These are phyloP conservation scores for Zea mays DNA, from an alignment of 176 grass and related monocot species.

Conservation along the genomic window Zm-B73-REFERENCE-NAM-5.0 NC_050096.1:40368001-40368500, in stretches of 20 bases:
- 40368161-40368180: constrained; percentile 26
- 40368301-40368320: background rate
- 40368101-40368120: background rate
- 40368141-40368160: constrained; percentile 11
- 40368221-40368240: constrained; percentile 1
- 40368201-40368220: background rate
- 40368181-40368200: constrained; percentile 49
- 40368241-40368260: background rate
- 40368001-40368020: background rate
- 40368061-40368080: constrained; percentile 35
- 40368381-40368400: too few species aligned
- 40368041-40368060: constrained; percentile 18
- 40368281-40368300: background rate
- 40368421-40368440: background rate
- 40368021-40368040: constrained; percentile 22
- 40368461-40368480: too few species aligned
- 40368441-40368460: background rate
- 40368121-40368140: constrained; percentile 37
- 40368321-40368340: background rate
- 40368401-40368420: background rate
- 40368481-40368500: background rate
- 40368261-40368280: constrained; percentile 26
- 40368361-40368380: too few species aligned
- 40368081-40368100: background rate
- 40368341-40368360: background rate